These are phyloP conservation scores for Astrocystis sublimbata DNA, from an alignment of 495 filamentous ascomycete species.

Conservation along the genomic window DNA sequence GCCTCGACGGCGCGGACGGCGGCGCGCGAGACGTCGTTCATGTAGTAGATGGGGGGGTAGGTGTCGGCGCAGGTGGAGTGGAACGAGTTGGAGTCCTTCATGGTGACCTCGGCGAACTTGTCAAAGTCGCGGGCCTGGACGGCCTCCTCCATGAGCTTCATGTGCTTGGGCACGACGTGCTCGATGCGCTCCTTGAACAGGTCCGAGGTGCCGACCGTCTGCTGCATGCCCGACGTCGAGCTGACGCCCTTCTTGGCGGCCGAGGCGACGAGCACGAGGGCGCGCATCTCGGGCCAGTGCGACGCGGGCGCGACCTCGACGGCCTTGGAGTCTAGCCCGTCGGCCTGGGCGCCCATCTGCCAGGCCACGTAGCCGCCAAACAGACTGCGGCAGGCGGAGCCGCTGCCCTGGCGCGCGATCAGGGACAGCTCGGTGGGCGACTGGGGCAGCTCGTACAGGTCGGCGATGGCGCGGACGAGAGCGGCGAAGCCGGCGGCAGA, in stretches of 20 bases:
- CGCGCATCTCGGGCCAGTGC: constrained; percentile 95
- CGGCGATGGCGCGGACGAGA: constrained; percentile 86
- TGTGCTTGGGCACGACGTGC: constrained; percentile 76
- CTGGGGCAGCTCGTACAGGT: constrained; percentile 82
- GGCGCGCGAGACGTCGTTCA: constrained; percentile 87
- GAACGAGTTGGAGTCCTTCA: constrained; percentile 95
- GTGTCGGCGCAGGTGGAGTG: constrained; percentile 94
- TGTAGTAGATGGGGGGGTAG: constrained; percentile 94
- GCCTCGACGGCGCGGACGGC: constrained; percentile 85
- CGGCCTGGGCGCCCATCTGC: constrained; percentile 68
- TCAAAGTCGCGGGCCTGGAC: constrained; percentile 77
- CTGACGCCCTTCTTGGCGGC: constrained; percentile 93
- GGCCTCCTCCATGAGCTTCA: constrained; percentile 83
- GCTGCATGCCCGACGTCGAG: constrained; percentile 93
- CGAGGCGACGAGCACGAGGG: constrained; percentile 83
- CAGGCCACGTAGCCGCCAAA: constrained; percentile 97
- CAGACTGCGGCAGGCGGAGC: constrained; percentile 86
- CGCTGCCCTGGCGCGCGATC: constrained; percentile 93
- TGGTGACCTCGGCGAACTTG: constrained; percentile 84
- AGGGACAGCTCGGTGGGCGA: constrained; percentile 76
- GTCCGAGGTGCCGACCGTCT: constrained; percentile 82
- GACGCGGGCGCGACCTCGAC: constrained; percentile 79
- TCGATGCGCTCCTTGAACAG: constrained; percentile 74
- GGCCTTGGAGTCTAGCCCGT: constrained; percentile 82
- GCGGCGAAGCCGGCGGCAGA: constrained; percentile 95